Evolutionary conservation across 176 grass and related monocot genomes (phyloP), one percentile per base, ranked within the genome.

Genomic region (Musa itinerans): DNA sequence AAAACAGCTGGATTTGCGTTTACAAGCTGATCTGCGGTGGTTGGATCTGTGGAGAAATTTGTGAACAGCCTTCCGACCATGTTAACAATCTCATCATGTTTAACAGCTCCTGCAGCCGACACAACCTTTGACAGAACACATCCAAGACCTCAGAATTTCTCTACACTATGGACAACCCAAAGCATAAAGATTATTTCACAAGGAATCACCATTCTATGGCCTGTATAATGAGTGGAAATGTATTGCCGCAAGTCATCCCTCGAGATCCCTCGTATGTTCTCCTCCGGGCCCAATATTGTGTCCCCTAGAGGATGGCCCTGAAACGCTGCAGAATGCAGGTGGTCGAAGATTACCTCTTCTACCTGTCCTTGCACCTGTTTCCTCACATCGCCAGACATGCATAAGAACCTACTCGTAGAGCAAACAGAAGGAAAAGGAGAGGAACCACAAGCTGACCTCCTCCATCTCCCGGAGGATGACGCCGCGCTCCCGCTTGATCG

Each of bases 391-490:
- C 43, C 20, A 22, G 34, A 76, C 23, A 77, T 51, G n/a, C 10
- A 10, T 50, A 8, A 77, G 72, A 54, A 25, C 12, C 72, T 23
- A 25, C 16, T 23, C 8, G 4, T 16, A 19, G 2, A 53, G 8
- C 57, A 64, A 8, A 64, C 58, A 16, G 15, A 72, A 61, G 57
- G 29, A 2, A n/a, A 14, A 51, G 20, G 9, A 11, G 0, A 75
- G 12, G 52, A 57, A 72, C 54, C 12, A 83, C 2, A 56, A 76
- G 65, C 73, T 89, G 78, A 91, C 95, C 95, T 98, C 95, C 75
- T 98, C 81, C 95, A 98, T 91, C 85, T 98, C 95, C 15, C 95
- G 95, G 69, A 98, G 95, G 68, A 98, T 98, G 76, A 98, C 95
- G 43, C 90, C 88, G 20, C 95, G 90, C 72, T 98, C 95, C 13